Evolutionary conservation across 495 filamentous ascomycete genomes (phyloP).

Genomic region (Parmelia sp.): DNA sequence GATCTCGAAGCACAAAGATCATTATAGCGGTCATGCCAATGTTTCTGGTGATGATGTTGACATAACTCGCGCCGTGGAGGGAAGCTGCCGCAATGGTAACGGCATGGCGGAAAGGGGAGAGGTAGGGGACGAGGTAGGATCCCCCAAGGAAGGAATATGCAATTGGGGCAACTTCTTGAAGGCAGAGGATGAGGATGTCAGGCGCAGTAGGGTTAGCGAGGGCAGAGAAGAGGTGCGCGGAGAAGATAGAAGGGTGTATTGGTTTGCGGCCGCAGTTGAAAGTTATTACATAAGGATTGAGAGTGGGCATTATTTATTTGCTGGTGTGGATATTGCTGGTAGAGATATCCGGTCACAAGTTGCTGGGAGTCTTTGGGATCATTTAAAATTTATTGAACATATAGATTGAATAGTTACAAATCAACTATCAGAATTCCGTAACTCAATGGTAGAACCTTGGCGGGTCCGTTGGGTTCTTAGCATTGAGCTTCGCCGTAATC

Average conservation of each 20-base stretch:
- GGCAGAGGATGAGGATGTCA: constrained; percentile 65
- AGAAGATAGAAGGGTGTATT: constrained; percentile 59
- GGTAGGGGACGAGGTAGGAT: constrained; percentile 68
- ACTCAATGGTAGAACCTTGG: no score
- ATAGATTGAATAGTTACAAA: no score
- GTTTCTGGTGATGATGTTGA: constrained; percentile 54
- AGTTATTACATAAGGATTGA: constrained; percentile 68
- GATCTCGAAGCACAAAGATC: constrained; percentile 60
- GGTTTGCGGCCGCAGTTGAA: constrained; percentile 78
- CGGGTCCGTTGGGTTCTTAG: no score
- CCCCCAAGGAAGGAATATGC: constrained; percentile 81
- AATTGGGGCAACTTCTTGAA: constrained; percentile 88
- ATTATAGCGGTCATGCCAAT: constrained; percentile 85
- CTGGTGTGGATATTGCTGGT: constrained; percentile 35
- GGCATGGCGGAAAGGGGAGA: constrained; percentile 58
- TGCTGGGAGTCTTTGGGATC: no score
- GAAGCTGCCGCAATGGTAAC: constrained; percentile 57
- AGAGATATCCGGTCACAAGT: no score
- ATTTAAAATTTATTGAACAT: no score
- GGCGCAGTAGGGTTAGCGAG: constrained; percentile 58
- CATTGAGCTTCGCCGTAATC: no score
- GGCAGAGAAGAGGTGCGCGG: constrained; percentile 63
- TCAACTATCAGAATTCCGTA: no score
- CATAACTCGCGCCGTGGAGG: constrained; percentile 37
- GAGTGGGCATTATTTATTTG: no score